Conservation (phyloP, 331 rosid genomes). For the Telfairia occidentalis region DNA sequence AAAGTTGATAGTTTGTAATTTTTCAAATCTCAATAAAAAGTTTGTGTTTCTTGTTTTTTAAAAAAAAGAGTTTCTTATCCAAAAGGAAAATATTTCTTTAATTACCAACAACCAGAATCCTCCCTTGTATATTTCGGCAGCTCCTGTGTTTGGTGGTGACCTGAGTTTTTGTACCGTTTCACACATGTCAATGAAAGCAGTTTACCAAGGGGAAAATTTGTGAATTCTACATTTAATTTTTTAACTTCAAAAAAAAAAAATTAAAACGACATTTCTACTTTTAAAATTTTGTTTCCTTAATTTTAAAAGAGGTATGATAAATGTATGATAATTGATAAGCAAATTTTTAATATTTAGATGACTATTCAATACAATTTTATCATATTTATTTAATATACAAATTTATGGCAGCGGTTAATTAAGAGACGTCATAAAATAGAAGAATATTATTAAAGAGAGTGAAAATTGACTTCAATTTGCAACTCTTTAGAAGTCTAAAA, state of each 20-base stretch:
- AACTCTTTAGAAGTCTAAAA: background rate
- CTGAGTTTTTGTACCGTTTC: background rate
- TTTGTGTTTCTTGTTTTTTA: too few species aligned
- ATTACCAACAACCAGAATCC: background rate
- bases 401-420: background rate
- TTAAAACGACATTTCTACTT: background rate
- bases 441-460: background rate
- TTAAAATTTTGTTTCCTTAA: background rate
- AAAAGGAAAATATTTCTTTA: background rate
- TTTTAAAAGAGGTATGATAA: background rate
- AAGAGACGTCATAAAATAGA: background rate
- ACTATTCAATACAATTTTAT: background rate
- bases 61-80: background rate
- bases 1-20: too few species aligned
- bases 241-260: too few species aligned
- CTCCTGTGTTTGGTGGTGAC: background rate
- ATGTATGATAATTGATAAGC: background rate
- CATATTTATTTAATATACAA: background rate
- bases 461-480: background rate
- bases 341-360: background rate
- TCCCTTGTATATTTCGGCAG: background rate
- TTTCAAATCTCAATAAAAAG: too few species aligned
- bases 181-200: background rate
- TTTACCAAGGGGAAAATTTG: background rate
- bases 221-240: background rate